Percentiles rank a stretch among this genome's conserved stretches.
phyloP scores from a whole-genome alignment of 1,284 basidiomycete genomes.

The Tylopilus sp. region DNA sequence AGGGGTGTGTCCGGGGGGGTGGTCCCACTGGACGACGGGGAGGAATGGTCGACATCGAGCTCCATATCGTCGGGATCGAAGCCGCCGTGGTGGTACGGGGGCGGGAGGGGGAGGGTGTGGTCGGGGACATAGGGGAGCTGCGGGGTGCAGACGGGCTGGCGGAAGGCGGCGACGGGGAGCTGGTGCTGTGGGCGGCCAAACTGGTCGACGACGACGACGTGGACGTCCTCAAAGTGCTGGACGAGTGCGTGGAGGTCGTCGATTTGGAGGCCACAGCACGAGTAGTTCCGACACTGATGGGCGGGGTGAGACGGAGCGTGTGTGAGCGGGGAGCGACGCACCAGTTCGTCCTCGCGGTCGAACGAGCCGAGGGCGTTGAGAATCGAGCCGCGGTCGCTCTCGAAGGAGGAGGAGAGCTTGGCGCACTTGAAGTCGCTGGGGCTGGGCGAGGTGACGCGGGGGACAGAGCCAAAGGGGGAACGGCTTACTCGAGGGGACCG shows the following conservation, averaged over 20 bases:
- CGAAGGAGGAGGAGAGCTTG: slow-evolving; percentile 57
- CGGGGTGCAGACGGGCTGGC: slow-evolving; percentile 24
- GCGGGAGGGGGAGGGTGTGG: slow-evolving; percentile 13
- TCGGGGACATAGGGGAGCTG: slow-evolving; percentile 23
- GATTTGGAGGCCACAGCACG: slow-evolving; percentile 78
- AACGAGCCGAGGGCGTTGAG: slow-evolving; percentile 66
- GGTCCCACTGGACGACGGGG: slow-evolving; percentile 46
- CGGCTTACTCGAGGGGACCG: slow-evolving; percentile 60
- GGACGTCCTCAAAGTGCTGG: slow-evolving; percentile 84
- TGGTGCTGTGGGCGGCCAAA: slow-evolving; percentile 43
- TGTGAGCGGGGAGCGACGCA: slow-evolving; percentile 35
- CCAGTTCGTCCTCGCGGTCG: slow-evolving; percentile 68
- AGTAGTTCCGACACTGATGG: slow-evolving; percentile 72
- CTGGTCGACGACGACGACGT: slow-evolving; percentile 73
- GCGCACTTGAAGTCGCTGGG: slow-evolving; percentile 53
- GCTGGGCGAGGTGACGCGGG: slow-evolving; percentile 33
- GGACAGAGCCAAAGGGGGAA: background rate
- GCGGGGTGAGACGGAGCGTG: background rate
- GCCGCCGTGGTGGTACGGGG: slow-evolving; percentile 29
- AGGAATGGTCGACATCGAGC: slow-evolving; percentile 59
- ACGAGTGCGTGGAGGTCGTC: slow-evolving; percentile 82
- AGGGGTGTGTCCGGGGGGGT: slow-evolving; percentile 53
- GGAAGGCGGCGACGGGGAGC: slow-evolving; percentile 46
- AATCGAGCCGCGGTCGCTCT: slow-evolving; percentile 61
- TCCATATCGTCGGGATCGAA: slow-evolving; percentile 83